phyloP scores from a whole-genome alignment of 306 rosid genomes.

The Cucumis sativus region Cucumber_9930_V3 NC_026659.2:19980501-19981000 shows the following conservation, averaged over 20 bases:
- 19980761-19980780: conserved; percentile 44
- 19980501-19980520: conserved; percentile 84
- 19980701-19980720: neutral
- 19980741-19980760: neutral
- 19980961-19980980: conserved; percentile 15
- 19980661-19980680: conserved; percentile 55
- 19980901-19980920: conserved; percentile 87
- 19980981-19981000: conserved; percentile 32
- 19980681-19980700: neutral
- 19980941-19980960: conserved; percentile 38
- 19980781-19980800: conserved; percentile 84
- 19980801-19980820: conserved; percentile 76
- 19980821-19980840: conserved; percentile 38
- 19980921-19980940: conserved; percentile 47
- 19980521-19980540: conserved; percentile 89
- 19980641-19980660: conserved; percentile 46
- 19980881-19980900: conserved; percentile 93
- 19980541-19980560: conserved; percentile 80
- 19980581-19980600: conserved; percentile 60
- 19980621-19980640: conserved; percentile 61
- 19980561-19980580: conserved; percentile 71
- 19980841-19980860: conserved; percentile 42
- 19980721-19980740: neutral
- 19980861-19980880: conserved; percentile 86
- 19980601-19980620: conserved; percentile 72